Percentiles rank a stretch among this genome's conserved stretches.
These are phyloP conservation scores for Gaertneriomyces semiglobifer DNA, from an alignment of 192 early-diverging fungal genomes.

Conservation along the genomic window DNA sequence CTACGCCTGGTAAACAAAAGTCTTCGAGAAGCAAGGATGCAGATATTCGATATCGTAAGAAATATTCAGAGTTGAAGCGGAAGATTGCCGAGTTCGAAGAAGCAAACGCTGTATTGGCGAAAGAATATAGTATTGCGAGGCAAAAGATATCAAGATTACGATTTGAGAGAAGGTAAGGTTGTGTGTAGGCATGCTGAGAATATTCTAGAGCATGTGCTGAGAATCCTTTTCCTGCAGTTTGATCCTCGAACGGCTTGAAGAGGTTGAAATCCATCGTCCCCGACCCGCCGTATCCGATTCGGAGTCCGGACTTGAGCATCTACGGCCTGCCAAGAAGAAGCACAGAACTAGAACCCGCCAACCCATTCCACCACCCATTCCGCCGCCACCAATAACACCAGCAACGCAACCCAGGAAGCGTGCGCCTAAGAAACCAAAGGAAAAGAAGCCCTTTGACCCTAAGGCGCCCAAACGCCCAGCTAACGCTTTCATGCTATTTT, in stretches of 20 bases:
- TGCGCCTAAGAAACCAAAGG: background rate
- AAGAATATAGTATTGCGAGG: slow-evolving; percentile 7
- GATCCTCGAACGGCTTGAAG: too few relatives aligned
- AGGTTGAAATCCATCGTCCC: too few relatives aligned
- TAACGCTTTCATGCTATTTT: slow-evolving; percentile 39
- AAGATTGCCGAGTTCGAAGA: slow-evolving; percentile 24
- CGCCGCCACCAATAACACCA: background rate
- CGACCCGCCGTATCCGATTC: too few relatives aligned
- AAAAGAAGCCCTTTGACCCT: slow-evolving; percentile 25
- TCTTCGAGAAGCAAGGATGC: too few relatives aligned
- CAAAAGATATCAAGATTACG: slow-evolving; percentile 10
- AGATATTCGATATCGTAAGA: slow-evolving; percentile 11
- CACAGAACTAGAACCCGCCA: background rate
- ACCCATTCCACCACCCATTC: background rate
- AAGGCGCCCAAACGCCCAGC: slow-evolving; percentile 34
- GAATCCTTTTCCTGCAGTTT: too few relatives aligned
- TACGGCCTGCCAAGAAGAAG: background rate
- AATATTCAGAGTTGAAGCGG: slow-evolving; percentile 20
- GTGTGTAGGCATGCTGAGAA: background rate
- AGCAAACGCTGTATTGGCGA: slow-evolving; percentile 3
- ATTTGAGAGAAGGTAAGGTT: slow-evolving; percentile 18
- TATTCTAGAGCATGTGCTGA: too few relatives aligned
- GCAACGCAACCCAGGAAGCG: too few relatives aligned
- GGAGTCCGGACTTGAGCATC: too few relatives aligned
- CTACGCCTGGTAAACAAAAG: too few relatives aligned